A percentile compares a stretch with the other conserved stretches of the same genome.
Conservation (phyloP, 1,284 basidiomycete species). For the Pyrrhoderma lamaoense region DNA sequence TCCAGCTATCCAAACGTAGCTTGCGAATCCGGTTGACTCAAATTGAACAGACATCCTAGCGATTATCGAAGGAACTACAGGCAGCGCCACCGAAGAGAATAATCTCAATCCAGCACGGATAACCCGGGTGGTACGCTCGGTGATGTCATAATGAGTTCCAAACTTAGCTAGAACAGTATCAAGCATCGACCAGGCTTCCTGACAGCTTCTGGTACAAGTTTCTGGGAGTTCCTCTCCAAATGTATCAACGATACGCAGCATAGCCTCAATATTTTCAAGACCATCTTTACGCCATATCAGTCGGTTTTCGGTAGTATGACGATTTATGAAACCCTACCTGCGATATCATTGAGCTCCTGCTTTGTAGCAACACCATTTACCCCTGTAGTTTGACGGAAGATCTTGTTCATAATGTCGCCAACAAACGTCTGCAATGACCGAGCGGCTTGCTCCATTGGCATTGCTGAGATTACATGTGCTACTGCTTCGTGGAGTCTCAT, state of each 20-base stretch:
- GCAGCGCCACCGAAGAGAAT: slow-evolving; percentile 64
- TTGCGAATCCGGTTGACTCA: slow-evolving; percentile 75
- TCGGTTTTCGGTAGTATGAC: slow-evolving; percentile 6
- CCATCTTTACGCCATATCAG: slow-evolving; percentile 43
- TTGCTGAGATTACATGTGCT: slow-evolving; percentile 88
- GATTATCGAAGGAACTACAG: slow-evolving; percentile 67
- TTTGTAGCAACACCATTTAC: slow-evolving; percentile 48
- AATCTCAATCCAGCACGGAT: slow-evolving; percentile 79
- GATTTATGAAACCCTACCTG: slow-evolving; percentile 42
- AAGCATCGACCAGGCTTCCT: slow-evolving; percentile 79
- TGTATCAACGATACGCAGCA: slow-evolving; percentile 73
- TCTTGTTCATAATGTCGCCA: slow-evolving; percentile 61
- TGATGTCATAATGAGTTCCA: slow-evolving; percentile 71
- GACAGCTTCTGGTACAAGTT: slow-evolving; percentile 72
- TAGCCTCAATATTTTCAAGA: slow-evolving; percentile 84
- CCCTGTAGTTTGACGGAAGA: slow-evolving; percentile 54
- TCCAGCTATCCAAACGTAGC: slow-evolving; percentile 92
- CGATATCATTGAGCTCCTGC: slow-evolving; percentile 53
- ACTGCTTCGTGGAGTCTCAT: slow-evolving; percentile 93
- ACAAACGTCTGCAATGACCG: slow-evolving; percentile 81
- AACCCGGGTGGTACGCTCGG: slow-evolving; percentile 84
- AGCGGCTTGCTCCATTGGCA: slow-evolving; percentile 83
- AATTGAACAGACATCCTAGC: slow-evolving; percentile 75
- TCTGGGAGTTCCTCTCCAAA: slow-evolving; percentile 78
- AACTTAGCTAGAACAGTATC: slow-evolving; percentile 77